Base-by-base conservation (phyloP, 805 yeast genomes). In the Kregervanrija delftensis region DNA sequence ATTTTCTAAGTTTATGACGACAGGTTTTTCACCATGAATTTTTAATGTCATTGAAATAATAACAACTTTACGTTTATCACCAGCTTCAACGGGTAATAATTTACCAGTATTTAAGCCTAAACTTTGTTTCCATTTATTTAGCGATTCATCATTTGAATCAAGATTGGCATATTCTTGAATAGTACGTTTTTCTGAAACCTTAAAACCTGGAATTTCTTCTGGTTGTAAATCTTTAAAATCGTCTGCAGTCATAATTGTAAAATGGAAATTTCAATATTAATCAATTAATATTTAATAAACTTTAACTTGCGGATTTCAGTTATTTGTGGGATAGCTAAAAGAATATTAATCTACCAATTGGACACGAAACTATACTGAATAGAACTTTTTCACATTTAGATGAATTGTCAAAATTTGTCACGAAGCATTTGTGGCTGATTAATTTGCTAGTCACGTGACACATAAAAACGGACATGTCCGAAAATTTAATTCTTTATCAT, bases 91-190 rank as follows among this genome's bases (percentile, higher is more conserved):
- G 11, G 86, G 90, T 51, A 79, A 69, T 3, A 79, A 64, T 12
- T 64, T 58, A 48, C 79, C 81, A 9, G 79, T 72, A 41, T 79
- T 65, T 46, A 89, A 68, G 0, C 97, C 97, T 31, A 89, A 68
- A 1, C 95, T 85, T 46, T 81, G 86, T 64, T 90, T 90, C 97
- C 97, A 89, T 64, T 86, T 86, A 49, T 83, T 86, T 50, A 89
- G 71, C 13, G 95, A 83, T 64, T 87, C 96, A 61, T 89, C 97
- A 55, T 88, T 85, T 11, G 91, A 91, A 60, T 89, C 97, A 53
- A 89, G 66, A 45, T 81, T 74, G 44, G 82, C 78, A 64, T 89
- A 89, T 60, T 89, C 96, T 37, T 77, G 88, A 36, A 89, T 74
- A 13, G 95, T 83, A 59, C 88, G 88, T 68, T 89, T 72, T 60